phyloP scores from a whole-genome alignment of 768 basidiomycete genomes.

The Sarcodon sp. region DNA sequence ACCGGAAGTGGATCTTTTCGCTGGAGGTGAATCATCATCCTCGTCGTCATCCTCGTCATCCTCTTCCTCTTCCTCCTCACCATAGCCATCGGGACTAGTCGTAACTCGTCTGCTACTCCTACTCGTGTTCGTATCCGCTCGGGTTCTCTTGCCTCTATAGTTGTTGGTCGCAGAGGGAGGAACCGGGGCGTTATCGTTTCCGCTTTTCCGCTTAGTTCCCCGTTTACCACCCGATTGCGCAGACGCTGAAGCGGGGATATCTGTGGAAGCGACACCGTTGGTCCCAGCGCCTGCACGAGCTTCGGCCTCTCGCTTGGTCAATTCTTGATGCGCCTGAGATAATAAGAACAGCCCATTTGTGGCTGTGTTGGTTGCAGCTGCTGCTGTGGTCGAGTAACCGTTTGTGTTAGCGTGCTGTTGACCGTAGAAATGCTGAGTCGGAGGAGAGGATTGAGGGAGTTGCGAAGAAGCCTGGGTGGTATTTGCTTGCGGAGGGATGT shows the following conservation, averaged over 20 bases:
- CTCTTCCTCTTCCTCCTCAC: conserved; percentile 22
- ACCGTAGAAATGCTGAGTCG: not conserved
- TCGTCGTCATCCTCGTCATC: conserved; percentile 15
- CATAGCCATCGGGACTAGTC: conserved; percentile 14
- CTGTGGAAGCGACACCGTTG: not conserved
- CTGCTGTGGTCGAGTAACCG: conserved; percentile 25
- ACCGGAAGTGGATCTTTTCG: not conserved
- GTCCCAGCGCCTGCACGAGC: conserved; percentile 25
- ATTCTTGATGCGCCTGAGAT: conserved; percentile 91
- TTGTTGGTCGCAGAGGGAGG: not conserved
- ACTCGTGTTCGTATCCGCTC: conserved; percentile 19
- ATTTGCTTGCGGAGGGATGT: conserved; percentile 10
- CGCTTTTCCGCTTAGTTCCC: conserved; percentile 58
- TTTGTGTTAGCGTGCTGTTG: conserved; percentile 3
- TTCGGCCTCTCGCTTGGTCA: conserved; percentile 84
- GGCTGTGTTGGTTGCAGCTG: conserved; percentile 53
- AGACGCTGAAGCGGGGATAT: conserved; percentile 9
- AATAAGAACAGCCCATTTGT: conserved; percentile 91
- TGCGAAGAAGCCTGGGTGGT: conserved; percentile 6
- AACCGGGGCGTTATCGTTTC: conserved; percentile 29
- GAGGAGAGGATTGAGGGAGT: conserved; percentile 7
- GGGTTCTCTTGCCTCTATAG: conserved; percentile 21
- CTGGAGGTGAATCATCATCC: not conserved
- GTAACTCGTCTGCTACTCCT: conserved; percentile 11
- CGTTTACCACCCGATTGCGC: conserved; percentile 29